Conservation (phyloP, 1,284 basidiomycete species). For the Ceratobasidium sp. region DNA sequence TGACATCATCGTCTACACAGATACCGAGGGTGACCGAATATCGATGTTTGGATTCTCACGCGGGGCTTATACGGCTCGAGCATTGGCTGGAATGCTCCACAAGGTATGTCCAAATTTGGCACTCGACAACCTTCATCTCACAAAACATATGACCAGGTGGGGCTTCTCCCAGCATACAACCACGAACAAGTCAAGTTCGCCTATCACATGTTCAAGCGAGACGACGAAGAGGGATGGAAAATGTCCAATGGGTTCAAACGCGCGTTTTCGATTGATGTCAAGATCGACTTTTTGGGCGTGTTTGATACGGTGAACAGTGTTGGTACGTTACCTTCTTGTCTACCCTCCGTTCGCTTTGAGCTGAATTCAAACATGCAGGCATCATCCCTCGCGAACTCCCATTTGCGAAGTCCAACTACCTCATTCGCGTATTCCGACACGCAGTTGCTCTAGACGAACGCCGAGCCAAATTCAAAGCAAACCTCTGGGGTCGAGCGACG, state of each 20-base stretch:
- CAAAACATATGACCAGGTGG: slow-evolving; percentile 52
- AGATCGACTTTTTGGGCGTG: slow-evolving; percentile 65
- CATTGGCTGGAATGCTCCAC: slow-evolving; percentile 68
- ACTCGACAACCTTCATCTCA: slow-evolving; percentile 32
- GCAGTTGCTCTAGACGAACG: slow-evolving; percentile 49
- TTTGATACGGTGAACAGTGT: slow-evolving; percentile 47
- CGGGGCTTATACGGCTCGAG: slow-evolving; percentile 76
- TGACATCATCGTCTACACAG: too few relatives aligned
- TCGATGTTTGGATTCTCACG: slow-evolving; percentile 70
- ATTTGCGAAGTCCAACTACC: slow-evolving; percentile 42
- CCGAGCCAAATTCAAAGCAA: slow-evolving; percentile 47
- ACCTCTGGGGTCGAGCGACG: slow-evolving; percentile 44
- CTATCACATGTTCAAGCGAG: slow-evolving; percentile 66
- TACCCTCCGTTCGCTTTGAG: background rate
- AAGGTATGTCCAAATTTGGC: slow-evolving; percentile 51
- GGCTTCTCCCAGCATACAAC: slow-evolving; percentile 62
- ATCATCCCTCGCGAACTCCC: slow-evolving; percentile 41
- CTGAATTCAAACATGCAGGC: background rate
- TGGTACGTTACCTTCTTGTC: background rate
- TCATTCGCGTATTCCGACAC: slow-evolving; percentile 46
- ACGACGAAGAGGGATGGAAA: slow-evolving; percentile 55
- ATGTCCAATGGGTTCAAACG: slow-evolving; percentile 67
- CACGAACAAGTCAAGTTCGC: slow-evolving; percentile 68
- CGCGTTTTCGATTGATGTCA: slow-evolving; percentile 64
- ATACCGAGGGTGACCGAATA: slow-evolving; percentile 56